Conservation (phyloP, 768 basidiomycete species). For the Mrakia blollopis region DNA sequence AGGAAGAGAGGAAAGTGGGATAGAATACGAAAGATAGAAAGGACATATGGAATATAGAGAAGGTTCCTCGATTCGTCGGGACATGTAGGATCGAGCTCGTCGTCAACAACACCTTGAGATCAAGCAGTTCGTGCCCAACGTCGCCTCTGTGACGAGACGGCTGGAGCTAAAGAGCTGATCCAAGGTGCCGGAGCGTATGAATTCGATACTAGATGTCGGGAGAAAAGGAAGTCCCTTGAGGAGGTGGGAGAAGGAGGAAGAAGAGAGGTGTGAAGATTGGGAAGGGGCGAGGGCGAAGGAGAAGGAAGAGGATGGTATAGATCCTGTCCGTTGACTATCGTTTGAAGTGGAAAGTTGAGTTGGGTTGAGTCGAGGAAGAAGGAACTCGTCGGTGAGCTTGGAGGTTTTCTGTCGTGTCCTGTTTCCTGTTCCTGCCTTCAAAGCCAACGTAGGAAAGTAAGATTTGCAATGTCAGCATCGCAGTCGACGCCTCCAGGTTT, state of each 20-base stretch:
- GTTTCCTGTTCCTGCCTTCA: background rate
- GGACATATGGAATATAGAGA: background rate
- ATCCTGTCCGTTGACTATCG: too few relatives aligned
- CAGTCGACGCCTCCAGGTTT: background rate
- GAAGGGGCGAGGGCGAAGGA: background rate
- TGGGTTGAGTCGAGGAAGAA: too few relatives aligned
- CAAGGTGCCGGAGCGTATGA: background rate
- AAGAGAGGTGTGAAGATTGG: background rate
- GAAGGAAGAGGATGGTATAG: background rate
- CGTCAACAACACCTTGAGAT: background rate
- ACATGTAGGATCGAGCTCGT: background rate
- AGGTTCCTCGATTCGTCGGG: background rate
- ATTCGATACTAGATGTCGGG: background rate
- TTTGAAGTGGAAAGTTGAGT: too few relatives aligned
- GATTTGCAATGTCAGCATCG: background rate
- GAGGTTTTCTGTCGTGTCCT: background rate
- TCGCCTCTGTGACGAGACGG: background rate
- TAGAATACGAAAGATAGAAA: background rate
- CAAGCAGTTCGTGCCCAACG: background rate
- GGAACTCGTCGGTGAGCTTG: background rate
- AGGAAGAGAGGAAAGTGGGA: background rate
- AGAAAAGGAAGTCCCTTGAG: background rate
- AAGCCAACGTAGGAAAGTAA: background rate
- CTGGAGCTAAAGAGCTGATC: background rate
- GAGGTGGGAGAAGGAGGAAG: background rate